These are phyloP conservation scores for Echinochloa phyllopogon DNA, from an alignment of 176 grass and related monocot genomes.

Conservation along the genomic window DNA sequence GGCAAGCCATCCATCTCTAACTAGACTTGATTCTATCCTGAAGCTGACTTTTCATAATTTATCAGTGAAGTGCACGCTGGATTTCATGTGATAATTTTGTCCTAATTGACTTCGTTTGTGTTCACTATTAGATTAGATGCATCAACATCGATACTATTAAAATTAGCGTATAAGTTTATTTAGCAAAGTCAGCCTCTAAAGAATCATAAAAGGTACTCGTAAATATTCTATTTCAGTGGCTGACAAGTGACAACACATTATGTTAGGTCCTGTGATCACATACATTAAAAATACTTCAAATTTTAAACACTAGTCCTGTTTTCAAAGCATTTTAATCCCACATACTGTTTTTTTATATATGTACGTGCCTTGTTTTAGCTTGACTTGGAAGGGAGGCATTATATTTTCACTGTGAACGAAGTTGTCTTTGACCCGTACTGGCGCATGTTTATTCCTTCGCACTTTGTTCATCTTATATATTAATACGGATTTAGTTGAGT, in stretches of 20 bases:
- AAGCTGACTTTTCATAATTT: not conserved
- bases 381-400: not conserved
- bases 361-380: not conserved
- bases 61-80: not conserved
- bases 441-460: not conserved
- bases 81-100: not conserved
- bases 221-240: not conserved
- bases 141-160: not conserved
- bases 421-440: not conserved
- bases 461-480: not conserved
- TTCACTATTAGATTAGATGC: not conserved
- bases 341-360: not conserved
- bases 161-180: not conserved
- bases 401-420: not conserved
- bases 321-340: not conserved
- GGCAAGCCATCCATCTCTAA: not conserved
- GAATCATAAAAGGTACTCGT: not conserved
- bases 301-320: not conserved
- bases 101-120: not conserved
- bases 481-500: not conserved
- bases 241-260: too few relatives aligned
- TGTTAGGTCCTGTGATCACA: not conserved
- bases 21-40: not conserved
- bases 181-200: slow-evolving; percentile 20
- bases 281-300: not conserved